Percentiles rank a stretch among this genome's conserved stretches.
Evolutionary conservation across 1,139 yeast genomes (phyloP).

Genomic region (Protomyces inouyei): DNA sequence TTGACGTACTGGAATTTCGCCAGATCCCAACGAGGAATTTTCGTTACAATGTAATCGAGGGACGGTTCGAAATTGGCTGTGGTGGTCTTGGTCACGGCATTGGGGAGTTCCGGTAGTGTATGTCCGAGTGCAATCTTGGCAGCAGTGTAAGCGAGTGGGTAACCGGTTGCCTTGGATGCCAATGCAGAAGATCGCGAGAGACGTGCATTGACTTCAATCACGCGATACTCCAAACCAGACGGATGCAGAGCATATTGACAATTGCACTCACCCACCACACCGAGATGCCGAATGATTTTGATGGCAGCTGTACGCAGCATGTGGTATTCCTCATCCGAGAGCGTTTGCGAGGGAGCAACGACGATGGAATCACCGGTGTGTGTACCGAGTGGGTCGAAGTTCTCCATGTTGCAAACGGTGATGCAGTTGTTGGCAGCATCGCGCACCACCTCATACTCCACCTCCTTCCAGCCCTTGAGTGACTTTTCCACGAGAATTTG

Average conservation of each 20-base stretch:
- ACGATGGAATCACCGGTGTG: slow-evolving; percentile 99
- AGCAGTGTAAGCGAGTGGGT: slow-evolving; percentile 97
- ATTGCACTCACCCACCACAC: slow-evolving; percentile 98
- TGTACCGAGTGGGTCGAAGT: slow-evolving; percentile 95
- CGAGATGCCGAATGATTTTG: slow-evolving; percentile 93
- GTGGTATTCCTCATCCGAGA: slow-evolving; percentile 94
- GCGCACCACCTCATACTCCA: slow-evolving; percentile 97
- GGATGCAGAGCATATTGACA: slow-evolving; percentile 97
- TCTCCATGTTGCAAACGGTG: slow-evolving; percentile 98
- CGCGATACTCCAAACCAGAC: slow-evolving; percentile 89
- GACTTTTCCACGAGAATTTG: slow-evolving; percentile 96
- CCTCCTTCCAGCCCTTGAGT: slow-evolving; percentile 98
- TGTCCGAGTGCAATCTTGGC: slow-evolving; percentile 94
- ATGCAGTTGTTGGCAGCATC: slow-evolving; percentile 95
- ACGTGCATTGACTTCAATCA: slow-evolving; percentile 96
- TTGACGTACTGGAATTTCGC: slow-evolving; percentile 91
- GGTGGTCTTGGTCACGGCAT: slow-evolving; percentile 93
- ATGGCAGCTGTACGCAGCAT: slow-evolving; percentile 97
- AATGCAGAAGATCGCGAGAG: slow-evolving; percentile 94
- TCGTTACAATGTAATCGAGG: slow-evolving; percentile 90
- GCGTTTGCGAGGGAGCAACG: slow-evolving; percentile 96
- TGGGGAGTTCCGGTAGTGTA: slow-evolving; percentile 90
- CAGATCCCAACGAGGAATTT: slow-evolving; percentile 98
- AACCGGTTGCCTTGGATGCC: slow-evolving; percentile 98
- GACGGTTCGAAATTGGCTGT: slow-evolving; percentile 97